Evolutionary conservation across 2,329 filamentous ascomycete genomes (phyloP), one percentile per base, ranked within the genome.

Genomic region (Aspergillus quadricinctus): DNA sequence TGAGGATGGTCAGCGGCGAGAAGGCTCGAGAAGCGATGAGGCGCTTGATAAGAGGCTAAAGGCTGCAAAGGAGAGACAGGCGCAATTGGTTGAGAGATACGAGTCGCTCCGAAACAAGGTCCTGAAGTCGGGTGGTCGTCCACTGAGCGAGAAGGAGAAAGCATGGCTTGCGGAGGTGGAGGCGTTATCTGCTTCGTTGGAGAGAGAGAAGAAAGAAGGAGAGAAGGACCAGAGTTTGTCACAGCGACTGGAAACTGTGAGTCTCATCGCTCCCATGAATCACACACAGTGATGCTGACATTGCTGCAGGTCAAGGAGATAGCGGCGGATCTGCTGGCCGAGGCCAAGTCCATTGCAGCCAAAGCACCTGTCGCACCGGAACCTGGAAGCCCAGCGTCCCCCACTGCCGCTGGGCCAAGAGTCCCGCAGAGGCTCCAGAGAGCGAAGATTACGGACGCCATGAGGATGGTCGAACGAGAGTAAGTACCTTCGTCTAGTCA

Each of bases 391-490:
- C 67, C 68, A 14, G 66, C 59, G n/a, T 69, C 68, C 49, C 66
- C 74, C 8, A 59, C 58, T 21, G 61, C 61, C 8, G 54, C 61
- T 29, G 67, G 70, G 6, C 66, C 73, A 4, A 69, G 64, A 54
- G 69, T 79, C 21, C 73, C 77, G 1, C 70, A 72, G 48, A 69
- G 74, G 52, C 62, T 80, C 27, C 77, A 80, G 57, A 74, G 74
- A 40, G 75, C 76, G 37, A 77, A 74, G 65, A 68, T 80, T 49
- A 69, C 70, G 2, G 76, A 80, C 64, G 78, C 78, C 5, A 79
- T 79, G 76, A 71, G 67, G 43, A 76, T 80, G 76, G 75, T 81
- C 49, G 78, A 80, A 57, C 69, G 78, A 71, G 78, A 80, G 75
- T 77, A 56, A 59, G 74, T 69, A 23, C 46, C 28, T 53, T 37